phyloP scores from a whole-genome alignment of 208 protist genomes.

The Wallacemonas sp. region DNA sequence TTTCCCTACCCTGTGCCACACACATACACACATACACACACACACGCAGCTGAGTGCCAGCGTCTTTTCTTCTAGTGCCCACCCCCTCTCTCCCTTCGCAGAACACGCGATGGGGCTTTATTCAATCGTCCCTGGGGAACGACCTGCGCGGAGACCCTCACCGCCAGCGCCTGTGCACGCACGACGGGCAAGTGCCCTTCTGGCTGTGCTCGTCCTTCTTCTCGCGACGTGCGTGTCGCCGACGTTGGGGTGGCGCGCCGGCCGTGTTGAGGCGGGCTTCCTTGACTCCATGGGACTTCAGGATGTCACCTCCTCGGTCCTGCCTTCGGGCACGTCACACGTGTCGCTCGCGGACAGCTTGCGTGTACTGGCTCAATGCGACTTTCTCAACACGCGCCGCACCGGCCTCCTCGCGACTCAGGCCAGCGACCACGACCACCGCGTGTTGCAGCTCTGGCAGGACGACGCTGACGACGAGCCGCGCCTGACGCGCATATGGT shows the following conservation, averaged over 20 bases:
- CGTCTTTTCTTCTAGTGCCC: too few species aligned
- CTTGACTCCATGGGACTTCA: neutral
- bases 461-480: neutral
- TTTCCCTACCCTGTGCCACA: too few species aligned
- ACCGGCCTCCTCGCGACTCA: constrained; percentile 20
- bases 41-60: too few species aligned
- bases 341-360: constrained; percentile 3
- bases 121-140: too few species aligned
- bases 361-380: constrained; percentile 14
- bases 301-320: constrained; percentile 9
- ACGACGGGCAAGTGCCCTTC: too few species aligned
- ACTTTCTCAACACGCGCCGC: constrained; percentile 21
- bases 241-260: neutral
- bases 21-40: too few species aligned
- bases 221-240: neutral
- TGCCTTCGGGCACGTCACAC: neutral
- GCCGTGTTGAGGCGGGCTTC: neutral
- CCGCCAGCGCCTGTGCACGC: too few species aligned
- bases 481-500: neutral
- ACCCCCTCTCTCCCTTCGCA: too few species aligned
- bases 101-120: too few species aligned
- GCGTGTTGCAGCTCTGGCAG: constrained; percentile 6
- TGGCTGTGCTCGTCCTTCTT: neutral
- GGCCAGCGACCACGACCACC: neutral
- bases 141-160: too few species aligned